Evolutionary conservation across 1,284 basidiomycete genomes (phyloP), one percentile per base, ranked within the genome.

Genomic region (Ceraceosorus guamensis): DNA sequence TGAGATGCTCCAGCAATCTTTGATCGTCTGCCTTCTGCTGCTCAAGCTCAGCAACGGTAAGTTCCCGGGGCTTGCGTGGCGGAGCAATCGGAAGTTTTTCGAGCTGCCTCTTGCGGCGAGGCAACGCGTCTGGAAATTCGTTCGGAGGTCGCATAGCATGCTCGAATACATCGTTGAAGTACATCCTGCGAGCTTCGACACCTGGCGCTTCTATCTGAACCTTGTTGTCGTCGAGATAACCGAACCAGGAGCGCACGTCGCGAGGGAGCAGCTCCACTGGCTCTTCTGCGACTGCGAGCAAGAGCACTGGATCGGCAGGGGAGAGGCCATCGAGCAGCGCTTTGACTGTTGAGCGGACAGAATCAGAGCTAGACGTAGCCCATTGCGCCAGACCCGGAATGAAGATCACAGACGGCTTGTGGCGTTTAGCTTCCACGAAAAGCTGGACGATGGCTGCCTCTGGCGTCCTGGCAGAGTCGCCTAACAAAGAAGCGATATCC

Each of bases 341-440:
- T 46, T 86, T 85, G 45, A 96, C 84, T 0, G 91, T 95, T 2
- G 86, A 83, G 18, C 89, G 83, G 0, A 91, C 84, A 0, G 86
- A 85, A 61, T 97, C 92, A 0, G 87, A 83, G 7, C 98, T 82
- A 1, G 90, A 85, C 1, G 84, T 80, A 53, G 87, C 87, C 92
- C 93, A 98, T 6, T 87, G 84, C 0, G 85, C 76, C 1, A 98
- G 81, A 0, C 89, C 88, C 0, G 93, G 95, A 48, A 98, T 90
- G 77, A 91, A 98, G 50, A 98, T 83, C 45, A 98, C 86, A 0
- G 91, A 92, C 0, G 95, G 95, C 69, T 96, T 92, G 75, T 96
- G 90, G 33, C 95, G 85, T 76, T 96, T 97, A 0, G 95, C 95
- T 76, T 99, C 95, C 16, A 92, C 83, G 69, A 98, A 97, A n/a